Evolutionary conservation across 495 filamentous ascomycete genomes (phyloP), one percentile per base, ranked within the genome.

Genomic region (Aspergillus ellipticus): DNA sequence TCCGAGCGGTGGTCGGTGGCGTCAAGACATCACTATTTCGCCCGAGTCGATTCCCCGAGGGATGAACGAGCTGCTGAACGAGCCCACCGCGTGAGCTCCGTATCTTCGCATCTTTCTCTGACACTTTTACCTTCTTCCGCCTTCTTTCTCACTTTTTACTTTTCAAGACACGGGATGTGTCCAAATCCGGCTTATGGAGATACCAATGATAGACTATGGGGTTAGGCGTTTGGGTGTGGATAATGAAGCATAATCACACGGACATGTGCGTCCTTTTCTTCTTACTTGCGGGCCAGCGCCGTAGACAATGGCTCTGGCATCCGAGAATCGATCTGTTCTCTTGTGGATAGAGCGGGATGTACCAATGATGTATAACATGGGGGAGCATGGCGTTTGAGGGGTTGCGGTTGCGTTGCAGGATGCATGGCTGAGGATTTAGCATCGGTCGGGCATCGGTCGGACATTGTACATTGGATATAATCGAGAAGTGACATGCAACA

Each of bases 201-300:
- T 76, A 75, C 72, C 74, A 75, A 58, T 55, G 72, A 74, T 76
- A 76, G 72, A 76, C 59, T 55, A 63, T 62, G 58, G 64, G 58
- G 55, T 64, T 67, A 61, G 70, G 67, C 61, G 67, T 70, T 69
- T 57, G 53, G 50, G 43, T 53, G 41, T 59, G 52, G 2, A 47
- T 37, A 53, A 47, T 29, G 45, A 22, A 29, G 45, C 19, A 45
- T 8, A 22, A 21, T 28, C 45, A 17, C 22, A n/a, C 6, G 45
- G 6, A n/a, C 15, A 4, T 17, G 29, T 13, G 19, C 13, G 24
- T 28, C 24, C 24, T 28, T 29, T 24, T 15, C 19, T 24, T 24
- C 22, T 16, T 6, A 1, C 22, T 16, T 6, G 0, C 24, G 24
- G 24, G 24, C 24, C 24, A 28, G 24, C 24, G 24, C 24, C 7